Evolutionary conservation across 1,284 basidiomycete genomes (phyloP).

Genomic region (Chiua sp.): DNA sequence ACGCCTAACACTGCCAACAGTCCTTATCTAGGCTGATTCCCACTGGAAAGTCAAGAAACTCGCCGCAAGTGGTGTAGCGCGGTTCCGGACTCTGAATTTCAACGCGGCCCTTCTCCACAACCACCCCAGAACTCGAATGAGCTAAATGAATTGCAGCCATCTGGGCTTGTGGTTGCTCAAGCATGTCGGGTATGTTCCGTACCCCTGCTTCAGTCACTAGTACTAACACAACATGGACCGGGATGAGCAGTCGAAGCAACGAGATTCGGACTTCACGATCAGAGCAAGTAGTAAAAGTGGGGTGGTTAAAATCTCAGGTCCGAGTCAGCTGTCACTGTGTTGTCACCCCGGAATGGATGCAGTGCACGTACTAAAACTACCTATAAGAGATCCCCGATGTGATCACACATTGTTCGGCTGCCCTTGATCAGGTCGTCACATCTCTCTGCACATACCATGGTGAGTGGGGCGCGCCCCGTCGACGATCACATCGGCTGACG

Average conservation of each 20-base stretch:
- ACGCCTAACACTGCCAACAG: background rate
- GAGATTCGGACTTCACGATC: background rate
- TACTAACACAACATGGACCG: background rate
- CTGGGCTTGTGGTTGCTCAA: background rate
- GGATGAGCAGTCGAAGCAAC: background rate
- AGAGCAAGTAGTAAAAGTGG: background rate
- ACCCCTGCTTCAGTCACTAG: background rate
- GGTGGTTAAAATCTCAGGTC: conserved; percentile 1
- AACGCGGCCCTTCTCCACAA: background rate
- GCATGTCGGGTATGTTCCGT: background rate
- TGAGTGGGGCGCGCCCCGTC: conserved; percentile 11
- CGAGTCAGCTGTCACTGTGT: conserved; percentile 21
- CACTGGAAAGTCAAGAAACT: background rate
- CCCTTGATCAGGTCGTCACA: conserved; percentile 6
- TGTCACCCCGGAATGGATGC: conserved; percentile 31
- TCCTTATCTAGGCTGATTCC: background rate
- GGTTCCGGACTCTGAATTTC: background rate
- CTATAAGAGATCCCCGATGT: conserved; percentile 17
- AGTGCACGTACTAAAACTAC: conserved; percentile 12
- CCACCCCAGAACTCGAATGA: background rate
- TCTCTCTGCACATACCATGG: conserved; percentile 32
- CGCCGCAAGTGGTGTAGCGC: background rate
- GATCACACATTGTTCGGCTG: conserved; percentile 15
- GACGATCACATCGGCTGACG: background rate
- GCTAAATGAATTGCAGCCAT: background rate